phyloP scores from a whole-genome alignment of 768 basidiomycete species.

The Termitomyces eurrhizus region DNA sequence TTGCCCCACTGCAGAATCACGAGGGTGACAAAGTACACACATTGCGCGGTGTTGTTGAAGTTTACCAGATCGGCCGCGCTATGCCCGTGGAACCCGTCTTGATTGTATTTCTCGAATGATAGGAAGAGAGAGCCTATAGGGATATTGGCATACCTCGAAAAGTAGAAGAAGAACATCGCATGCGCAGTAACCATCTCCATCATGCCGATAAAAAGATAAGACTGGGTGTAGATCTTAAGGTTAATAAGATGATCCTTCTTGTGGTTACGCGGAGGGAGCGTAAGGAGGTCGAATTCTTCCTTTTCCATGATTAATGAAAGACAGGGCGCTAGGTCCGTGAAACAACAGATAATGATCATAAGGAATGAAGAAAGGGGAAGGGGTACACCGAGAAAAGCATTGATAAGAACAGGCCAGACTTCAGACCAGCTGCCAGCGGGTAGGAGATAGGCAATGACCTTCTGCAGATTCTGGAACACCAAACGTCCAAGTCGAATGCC shows the following conservation, averaged over 20 bases:
- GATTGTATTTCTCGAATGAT: neutral
- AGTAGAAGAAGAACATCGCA: neutral
- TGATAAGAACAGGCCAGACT: neutral
- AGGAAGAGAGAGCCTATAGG: neutral
- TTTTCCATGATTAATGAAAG: neutral
- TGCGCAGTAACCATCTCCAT: neutral
- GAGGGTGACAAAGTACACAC: neutral
- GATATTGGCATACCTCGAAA: neutral
- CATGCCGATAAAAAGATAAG: neutral
- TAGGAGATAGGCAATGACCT: neutral
- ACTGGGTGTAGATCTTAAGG: neutral
- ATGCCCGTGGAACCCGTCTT: neutral
- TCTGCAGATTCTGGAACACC: constrained; percentile 1
- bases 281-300: neutral
- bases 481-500: neutral
- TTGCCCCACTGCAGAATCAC: neutral
- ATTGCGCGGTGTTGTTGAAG: neutral
- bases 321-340: neutral
- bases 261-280: neutral
- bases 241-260: neutral
- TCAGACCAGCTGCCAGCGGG: neutral
- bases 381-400: neutral
- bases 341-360: neutral
- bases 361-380: neutral
- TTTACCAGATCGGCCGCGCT: neutral